These are phyloP conservation scores for Colletotrichum filicis DNA, from an alignment of 2,329 filamentous ascomycete species.

Conservation along the genomic window DNA sequence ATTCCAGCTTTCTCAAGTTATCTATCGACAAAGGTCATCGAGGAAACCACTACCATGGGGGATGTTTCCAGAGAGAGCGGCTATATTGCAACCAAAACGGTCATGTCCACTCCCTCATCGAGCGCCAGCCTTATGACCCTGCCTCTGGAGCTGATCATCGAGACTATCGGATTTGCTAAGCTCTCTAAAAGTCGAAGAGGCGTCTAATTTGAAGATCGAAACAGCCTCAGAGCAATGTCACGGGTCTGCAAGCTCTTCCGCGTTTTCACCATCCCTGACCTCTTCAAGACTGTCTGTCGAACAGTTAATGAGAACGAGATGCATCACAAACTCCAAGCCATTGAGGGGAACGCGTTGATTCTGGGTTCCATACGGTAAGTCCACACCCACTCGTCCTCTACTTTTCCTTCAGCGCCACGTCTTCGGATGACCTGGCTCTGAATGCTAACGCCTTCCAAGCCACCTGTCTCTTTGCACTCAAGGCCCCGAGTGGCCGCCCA, in stretches of 20 bases:
- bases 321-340: neutral
- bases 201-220: neutral
- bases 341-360: neutral
- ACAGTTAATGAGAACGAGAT: neutral
- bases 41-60: neutral
- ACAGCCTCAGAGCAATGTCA: neutral
- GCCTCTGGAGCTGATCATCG: slow-evolving; percentile 8
- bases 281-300: neutral
- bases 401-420: neutral
- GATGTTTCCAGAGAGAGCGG: too few species aligned
- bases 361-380: neutral
- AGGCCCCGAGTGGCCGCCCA: neutral
- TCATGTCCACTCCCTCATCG: neutral
- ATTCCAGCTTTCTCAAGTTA: neutral
- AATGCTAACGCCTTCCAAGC: neutral
- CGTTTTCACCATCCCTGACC: neutral
- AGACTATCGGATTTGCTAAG: neutral
- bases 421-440: neutral
- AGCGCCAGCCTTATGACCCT: neutral
- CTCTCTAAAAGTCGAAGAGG: too few species aligned
- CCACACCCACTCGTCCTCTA: neutral
- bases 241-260: neutral
- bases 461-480: neutral
- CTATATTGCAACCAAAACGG: neutral
- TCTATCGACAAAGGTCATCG: neutral